A percentile compares a stretch with the other conserved stretches of the same genome.
Conservation (phyloP, 164 flowering plant genomes). For the Houttuynia cordata region DNA sequence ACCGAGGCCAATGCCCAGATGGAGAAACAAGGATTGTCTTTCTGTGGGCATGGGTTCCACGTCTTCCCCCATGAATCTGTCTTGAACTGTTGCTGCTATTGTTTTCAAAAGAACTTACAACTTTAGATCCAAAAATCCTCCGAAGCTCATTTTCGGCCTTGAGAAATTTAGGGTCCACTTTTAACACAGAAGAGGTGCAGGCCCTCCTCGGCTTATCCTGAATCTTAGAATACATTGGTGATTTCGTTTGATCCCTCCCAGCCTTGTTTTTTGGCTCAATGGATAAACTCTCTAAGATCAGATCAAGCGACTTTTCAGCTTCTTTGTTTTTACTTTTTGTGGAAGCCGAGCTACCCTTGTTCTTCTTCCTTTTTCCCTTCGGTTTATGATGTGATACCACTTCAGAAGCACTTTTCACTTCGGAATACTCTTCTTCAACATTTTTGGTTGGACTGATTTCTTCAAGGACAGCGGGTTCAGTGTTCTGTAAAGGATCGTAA, state of each 20-base stretch:
- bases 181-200: constrained; percentile 22
- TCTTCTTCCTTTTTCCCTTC: constrained; percentile 69
- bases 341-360: constrained; percentile 22
- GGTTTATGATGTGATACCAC: constrained; percentile 27
- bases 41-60: constrained; percentile 40
- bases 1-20: constrained; percentile 70
- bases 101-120: constrained; percentile 74
- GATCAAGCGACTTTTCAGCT: constrained; percentile 25
- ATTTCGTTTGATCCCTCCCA: constrained; percentile 16
- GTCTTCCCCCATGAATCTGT: constrained; percentile 63
- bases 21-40: constrained; percentile 70
- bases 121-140: constrained; percentile 89
- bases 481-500: constrained; percentile 17
- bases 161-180: constrained; percentile 64
- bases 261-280: constrained; percentile 21
- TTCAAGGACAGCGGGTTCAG: constrained; percentile 20
- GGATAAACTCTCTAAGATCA: constrained; percentile 30
- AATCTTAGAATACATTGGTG: constrained; percentile 8
- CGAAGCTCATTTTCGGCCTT: constrained; percentile 82
- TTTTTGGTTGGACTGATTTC: constrained; percentile 10
- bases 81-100: constrained; percentile 51
- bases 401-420: constrained; percentile 10
- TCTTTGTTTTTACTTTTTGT: constrained; percentile 6
- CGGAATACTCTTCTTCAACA: constrained; percentile 12
- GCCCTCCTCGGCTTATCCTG: constrained; percentile 17